These are phyloP conservation scores for Smittium culicis DNA, from an alignment of 371 early-diverging fungal species.

Conservation along the genomic window DNA sequence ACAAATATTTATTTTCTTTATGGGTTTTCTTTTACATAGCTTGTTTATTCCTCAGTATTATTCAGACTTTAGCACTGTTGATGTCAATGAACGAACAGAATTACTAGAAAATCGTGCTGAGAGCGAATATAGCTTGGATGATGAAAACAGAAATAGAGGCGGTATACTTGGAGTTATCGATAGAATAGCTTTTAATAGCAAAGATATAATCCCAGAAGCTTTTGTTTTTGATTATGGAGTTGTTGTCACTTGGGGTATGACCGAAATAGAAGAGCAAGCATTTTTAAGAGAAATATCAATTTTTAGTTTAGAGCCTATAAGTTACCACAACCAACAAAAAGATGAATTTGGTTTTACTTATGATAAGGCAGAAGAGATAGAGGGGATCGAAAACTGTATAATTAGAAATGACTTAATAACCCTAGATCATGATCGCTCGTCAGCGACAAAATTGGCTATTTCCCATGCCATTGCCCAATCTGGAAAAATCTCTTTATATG, in stretches of 20 bases:
- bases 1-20: too few species aligned
- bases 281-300: constrained; percentile 56
- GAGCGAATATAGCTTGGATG: too few species aligned
- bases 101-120: too few species aligned
- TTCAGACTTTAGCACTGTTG: too few species aligned
- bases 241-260: constrained; percentile 89
- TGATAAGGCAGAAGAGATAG: constrained; percentile 32
- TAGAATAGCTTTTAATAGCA: too few species aligned
- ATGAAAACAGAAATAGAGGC: too few species aligned
- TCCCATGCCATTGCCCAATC: constrained; percentile 76
- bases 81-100: background rate
- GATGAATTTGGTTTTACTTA: constrained; percentile 89
- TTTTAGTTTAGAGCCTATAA: constrained; percentile 34
- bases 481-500: constrained; percentile 71
- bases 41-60: too few species aligned
- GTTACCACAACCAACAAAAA: constrained; percentile 42
- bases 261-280: constrained; percentile 62
- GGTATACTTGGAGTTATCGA: too few species aligned
- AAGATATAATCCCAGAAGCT: too few species aligned
- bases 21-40: too few species aligned
- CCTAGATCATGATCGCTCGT: constrained; percentile 51
- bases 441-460: constrained; percentile 72
- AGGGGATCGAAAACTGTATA: too few species aligned
- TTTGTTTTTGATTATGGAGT: constrained; percentile 90
- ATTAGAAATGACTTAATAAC: constrained; percentile 65